Evolutionary conservation across 768 basidiomycete species (phyloP).

Genomic region (Paxillus rubicundulus): DNA sequence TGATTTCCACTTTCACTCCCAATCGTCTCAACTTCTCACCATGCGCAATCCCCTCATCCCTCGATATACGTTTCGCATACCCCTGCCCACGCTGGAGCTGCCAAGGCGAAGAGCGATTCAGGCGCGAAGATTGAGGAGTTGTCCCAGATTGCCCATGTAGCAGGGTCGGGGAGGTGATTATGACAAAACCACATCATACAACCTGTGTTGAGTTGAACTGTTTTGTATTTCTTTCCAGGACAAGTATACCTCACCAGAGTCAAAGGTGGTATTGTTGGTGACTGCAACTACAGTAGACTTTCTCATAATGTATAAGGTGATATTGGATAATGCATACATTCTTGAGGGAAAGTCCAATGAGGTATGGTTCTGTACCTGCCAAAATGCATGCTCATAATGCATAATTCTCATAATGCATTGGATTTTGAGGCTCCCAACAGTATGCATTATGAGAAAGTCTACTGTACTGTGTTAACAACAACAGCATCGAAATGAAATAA

Average conservation of each 20-base stretch:
- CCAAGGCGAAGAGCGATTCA: slow-evolving; percentile 45
- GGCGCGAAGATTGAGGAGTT: slow-evolving; percentile 73
- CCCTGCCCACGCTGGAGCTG: slow-evolving; percentile 59
- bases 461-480: not conserved
- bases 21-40: slow-evolving; percentile 51
- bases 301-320: too few species aligned
- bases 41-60: slow-evolving; percentile 64
- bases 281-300: slow-evolving; percentile 41
- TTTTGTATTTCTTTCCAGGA: slow-evolving; percentile 58
- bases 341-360: too few species aligned
- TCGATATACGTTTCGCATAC: slow-evolving; percentile 60
- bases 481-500: too few species aligned
- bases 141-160: slow-evolving; percentile 62
- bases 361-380: too few species aligned
- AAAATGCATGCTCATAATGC: too few species aligned
- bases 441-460: too few species aligned
- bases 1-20: slow-evolving; percentile 53
- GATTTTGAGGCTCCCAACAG: too few species aligned
- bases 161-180: slow-evolving; percentile 62
- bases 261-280: slow-evolving; percentile 63
- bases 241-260: slow-evolving; percentile 33
- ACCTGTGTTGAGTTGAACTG: slow-evolving; percentile 53
- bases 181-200: slow-evolving; percentile 72
- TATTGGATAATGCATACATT: too few species aligned
- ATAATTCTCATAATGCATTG: too few species aligned